Evolutionary conservation across 1,284 basidiomycete genomes (phyloP), one percentile per base, ranked within the genome.

Genomic region (Apiotrichum siamense): DNA sequence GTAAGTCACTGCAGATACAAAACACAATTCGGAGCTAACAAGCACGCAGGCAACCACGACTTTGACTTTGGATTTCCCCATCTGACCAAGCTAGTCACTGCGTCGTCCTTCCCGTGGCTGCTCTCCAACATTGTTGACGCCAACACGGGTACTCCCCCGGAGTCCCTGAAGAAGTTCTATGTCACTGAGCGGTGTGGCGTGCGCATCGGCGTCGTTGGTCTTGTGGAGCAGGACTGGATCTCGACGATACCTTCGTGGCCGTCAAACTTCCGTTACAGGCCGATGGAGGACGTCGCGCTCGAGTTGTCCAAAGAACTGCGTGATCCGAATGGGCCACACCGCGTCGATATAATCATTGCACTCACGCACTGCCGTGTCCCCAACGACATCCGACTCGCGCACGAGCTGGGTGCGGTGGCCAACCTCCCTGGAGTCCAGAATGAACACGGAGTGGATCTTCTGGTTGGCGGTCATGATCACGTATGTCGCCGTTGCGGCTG

Each of bases 401-500:
- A 84, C 57, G 80, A 82, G 36, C 54, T 76, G 77, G 50, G 86
- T 79, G 26, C 78, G 76, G 54, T 86, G 79, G 4, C 81, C 4
- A 83, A 83, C 57, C 56, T 74, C 17, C 65, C 67, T 0, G 64
- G 69, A 4, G 65, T 73, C 1, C 70, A 73, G 38, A 72, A 76
- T 42, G 68, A 76, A 35, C 89, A 96, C 57, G 91, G 91, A 7
- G 83, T 85, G 1, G 91, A 96, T 65, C 73, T 94, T 18, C 73
- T 96, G 39, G 79, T 94, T 7, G 91, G 91, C 4, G 91, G 91
- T 0, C 91, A 96, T 60, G 91, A 96, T 64, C 91, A 96, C 52
- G 66, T 70, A 37, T 48, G 63, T 58, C n/a, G 17, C 17, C n/a
- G n/a, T 10, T 4, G 10, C 9, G 36, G 5, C 18, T 20, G 5